These are phyloP conservation scores for Aristolochia contorta DNA, from an alignment of 164 flowering plant genomes.

Conservation along the genomic window DNA sequence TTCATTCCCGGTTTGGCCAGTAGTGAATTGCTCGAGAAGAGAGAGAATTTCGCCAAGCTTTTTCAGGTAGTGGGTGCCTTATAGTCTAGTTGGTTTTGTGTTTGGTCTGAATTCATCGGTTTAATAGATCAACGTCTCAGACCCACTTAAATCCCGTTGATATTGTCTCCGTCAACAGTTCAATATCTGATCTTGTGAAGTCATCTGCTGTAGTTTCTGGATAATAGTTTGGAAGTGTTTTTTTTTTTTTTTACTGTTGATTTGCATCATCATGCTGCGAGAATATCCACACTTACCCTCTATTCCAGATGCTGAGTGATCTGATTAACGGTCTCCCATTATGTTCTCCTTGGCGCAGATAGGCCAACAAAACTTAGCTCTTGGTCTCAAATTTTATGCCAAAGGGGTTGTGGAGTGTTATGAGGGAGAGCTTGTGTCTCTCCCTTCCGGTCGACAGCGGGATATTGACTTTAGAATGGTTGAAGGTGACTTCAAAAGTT, in stretches of 20 bases:
- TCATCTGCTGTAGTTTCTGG: no score
- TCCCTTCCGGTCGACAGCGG: slow-evolving; percentile 44
- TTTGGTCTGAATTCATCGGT: no score
- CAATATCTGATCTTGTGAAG: no score
- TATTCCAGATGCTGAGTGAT: no score
- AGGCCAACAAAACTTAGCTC: slow-evolving; percentile 59
- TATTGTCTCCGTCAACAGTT: no score
- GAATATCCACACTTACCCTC: no score
- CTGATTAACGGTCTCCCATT: neutral
- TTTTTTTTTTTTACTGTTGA: no score
- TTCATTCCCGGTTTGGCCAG: slow-evolving; percentile 65
- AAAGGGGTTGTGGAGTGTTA: slow-evolving; percentile 69
- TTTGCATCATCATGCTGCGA: no score
- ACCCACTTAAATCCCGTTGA: no score
- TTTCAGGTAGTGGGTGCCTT: slow-evolving; percentile 36
- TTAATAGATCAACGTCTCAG: no score
- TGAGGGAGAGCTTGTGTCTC: slow-evolving; percentile 50
- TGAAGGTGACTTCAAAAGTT: slow-evolving; percentile 68
- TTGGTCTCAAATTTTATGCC: slow-evolving; percentile 72
- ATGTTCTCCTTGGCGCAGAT: slow-evolving; percentile 30
- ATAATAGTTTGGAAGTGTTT: no score
- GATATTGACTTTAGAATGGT: slow-evolving; percentile 81
- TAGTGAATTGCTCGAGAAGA: slow-evolving; percentile 49
- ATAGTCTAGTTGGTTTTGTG: neutral
- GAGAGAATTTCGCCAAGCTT: slow-evolving; percentile 43